Base-by-base conservation (phyloP, 2,329 filamentous ascomycete species). In the Diaporthe sp. region DNA sequence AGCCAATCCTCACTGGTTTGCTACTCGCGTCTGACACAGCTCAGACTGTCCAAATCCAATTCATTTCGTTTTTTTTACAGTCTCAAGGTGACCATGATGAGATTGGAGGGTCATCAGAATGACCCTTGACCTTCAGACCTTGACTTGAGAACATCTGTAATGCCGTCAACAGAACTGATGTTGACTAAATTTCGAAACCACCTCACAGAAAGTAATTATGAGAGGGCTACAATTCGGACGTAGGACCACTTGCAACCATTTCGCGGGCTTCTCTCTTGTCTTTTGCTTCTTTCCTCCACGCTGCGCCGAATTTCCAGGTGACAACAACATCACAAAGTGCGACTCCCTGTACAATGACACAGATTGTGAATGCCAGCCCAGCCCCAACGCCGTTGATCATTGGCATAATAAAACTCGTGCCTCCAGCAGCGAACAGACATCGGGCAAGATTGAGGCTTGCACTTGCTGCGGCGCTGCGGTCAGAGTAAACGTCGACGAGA, bases 361-460 rank as follows among this genome's bases (percentile, higher is more conserved):
- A 79, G 8, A 91, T 79, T 0, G 87, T 88, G 76, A 88, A 90
- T 0, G 88, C 85, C 85, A 88, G 88, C 0, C 89, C 90, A 0
- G 84, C 79, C 1, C 89, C 89, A 76, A 91, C 86, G 0, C 81
- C 82, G n/a, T 87, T 78, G 17, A 89, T 86, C 85, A 92, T 86
- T 15, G 87, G 87, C 5, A 88, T 80, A 25, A 92, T 87, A 2
- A 87, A 83, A 0, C 88, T 89, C n/a, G 86, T 89, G 3, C 86
- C 87, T 0, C 84, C 86, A 0, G 90, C 90, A 0, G 89, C 90
- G 1, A 92, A 79, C 1, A 90, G 80, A 74, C 90, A 92, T 7
- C 90, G 81, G 0, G 87, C 85, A 12, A 92, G 79, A 76, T 92
- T 92, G 77, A 89, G 90, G 0, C 89, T 86, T 0, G 90, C 90